A percentile compares a stretch with the other conserved stretches of the same genome.
phyloP scores from a whole-genome alignment of 78 protist genomes.

The Dictyostelium intermedium region DNA sequence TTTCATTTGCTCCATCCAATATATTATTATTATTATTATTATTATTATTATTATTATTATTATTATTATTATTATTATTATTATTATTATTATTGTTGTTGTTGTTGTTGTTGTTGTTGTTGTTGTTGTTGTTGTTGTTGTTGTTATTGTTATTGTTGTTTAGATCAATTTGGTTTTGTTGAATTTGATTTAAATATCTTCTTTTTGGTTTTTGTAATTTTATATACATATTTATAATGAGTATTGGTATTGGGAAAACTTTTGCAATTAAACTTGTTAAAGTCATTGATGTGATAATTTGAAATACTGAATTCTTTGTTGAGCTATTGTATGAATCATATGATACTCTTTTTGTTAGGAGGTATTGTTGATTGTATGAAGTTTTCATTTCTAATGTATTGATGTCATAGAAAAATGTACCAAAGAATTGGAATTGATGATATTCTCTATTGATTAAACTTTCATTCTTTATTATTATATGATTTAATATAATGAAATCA shows the following conservation, averaged over 20 bases:
- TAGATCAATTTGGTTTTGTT: background rate
- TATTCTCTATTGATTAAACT: background rate
- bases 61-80: no score
- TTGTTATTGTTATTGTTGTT: background rate
- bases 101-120: no score
- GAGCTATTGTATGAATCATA: background rate
- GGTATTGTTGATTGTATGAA: background rate
- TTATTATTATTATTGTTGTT: no score
- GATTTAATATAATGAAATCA: background rate
- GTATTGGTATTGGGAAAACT: background rate
- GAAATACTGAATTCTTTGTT: background rate
- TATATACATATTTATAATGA: background rate
- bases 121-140: background rate
- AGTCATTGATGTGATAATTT: background rate
- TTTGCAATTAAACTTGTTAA: background rate
- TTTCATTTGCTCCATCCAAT: background rate
- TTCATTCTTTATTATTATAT: background rate
- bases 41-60: no score
- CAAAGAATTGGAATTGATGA: background rate
- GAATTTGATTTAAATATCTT: background rate
- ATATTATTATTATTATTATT: background rate
- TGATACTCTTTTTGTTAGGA: background rate
- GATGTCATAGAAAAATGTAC: background rate
- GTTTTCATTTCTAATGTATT: background rate
- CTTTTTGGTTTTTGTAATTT: background rate